Base-by-base conservation (phyloP, 1,284 basidiomycete genomes). In the Trichosporon sp. region DNA sequence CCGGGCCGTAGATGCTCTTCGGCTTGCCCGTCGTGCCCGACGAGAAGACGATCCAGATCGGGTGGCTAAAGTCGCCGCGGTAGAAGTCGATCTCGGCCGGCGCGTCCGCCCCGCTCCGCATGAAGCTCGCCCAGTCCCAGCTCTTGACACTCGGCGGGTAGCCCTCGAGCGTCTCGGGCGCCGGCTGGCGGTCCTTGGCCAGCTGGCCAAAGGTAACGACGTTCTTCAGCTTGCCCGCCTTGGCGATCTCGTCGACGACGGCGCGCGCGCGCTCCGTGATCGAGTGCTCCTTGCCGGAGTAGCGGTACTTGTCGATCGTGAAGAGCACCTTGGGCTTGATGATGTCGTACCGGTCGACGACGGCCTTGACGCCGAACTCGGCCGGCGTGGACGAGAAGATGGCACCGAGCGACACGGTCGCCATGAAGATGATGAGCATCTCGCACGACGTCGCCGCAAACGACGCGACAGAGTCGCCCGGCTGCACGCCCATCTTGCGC, bases 1-100 rank as follows among this genome's bases (percentile, higher is more conserved):
- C 70, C n/a, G 70, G 71, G 64, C 80, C 77, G 8, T 77, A 73
- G 69, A 83, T 83, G 21, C 75, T 75, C 72, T 83, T 83, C 21
- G 82, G 82, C 68, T 81, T 78, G 21, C 82, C 82, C 0, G 82
- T 84, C 2, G 83, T 83, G 1, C 83, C 83, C 0, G 74, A 75
- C 2, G 73, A 73, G 68, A 79, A 81, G 63, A 81, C 76, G 70
- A 81, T 80, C 73, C 77, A 78, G 34, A 78, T 74, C 4, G 79
- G 78, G 68, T 78, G 72, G 66, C 68, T 70, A 47, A 73, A 75
- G n/a, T 67, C 62, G 0, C 66, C 68, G 3, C 75, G 69, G 62
- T 71, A 67, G 58, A 80, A 80, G 12, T 69, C 51, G 44, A 80
- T 77, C 62, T 76, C 69, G 34, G 66, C 63, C 21, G 70, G 68